phyloP scores from a whole-genome alignment of 495 filamentous ascomycete species.

The Aspergillus baeticus region DNA sequence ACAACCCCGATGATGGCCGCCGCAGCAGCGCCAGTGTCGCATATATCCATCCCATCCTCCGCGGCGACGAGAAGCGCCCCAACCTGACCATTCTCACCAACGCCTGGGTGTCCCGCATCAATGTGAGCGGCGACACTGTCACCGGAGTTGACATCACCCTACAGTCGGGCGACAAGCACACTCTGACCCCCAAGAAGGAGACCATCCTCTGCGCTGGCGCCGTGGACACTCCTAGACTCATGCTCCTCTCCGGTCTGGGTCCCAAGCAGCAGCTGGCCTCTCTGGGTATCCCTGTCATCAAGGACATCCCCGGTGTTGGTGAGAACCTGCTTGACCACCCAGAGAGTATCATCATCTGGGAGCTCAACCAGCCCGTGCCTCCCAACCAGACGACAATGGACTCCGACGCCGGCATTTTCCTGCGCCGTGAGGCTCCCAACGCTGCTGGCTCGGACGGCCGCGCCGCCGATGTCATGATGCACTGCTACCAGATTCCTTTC shows the following conservation, averaged over 20 bases:
- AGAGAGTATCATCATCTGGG: constrained; percentile 80
- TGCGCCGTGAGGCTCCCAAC: constrained; percentile 65
- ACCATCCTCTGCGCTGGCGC: constrained; percentile 78
- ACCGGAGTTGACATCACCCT: constrained; percentile 66
- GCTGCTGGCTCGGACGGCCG: constrained; percentile 65
- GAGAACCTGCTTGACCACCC: constrained; percentile 79
- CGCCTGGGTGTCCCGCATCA: constrained; percentile 75
- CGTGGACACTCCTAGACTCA: constrained; percentile 70
- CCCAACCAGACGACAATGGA: constrained; percentile 81
- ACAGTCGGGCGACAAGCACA: constrained; percentile 60
- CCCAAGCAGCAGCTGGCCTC: constrained; percentile 58
- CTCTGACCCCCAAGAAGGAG: constrained; percentile 61
- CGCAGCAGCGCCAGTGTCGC: constrained; percentile 80
- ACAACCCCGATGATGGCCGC: constrained; percentile 76
- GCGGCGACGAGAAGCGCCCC: constrained; percentile 69
- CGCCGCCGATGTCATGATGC: constrained; percentile 83
- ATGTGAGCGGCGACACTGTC: constrained; percentile 60
- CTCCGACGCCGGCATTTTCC: constrained; percentile 80
- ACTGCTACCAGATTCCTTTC: constrained; percentile 88
- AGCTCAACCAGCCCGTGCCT: constrained; percentile 73
- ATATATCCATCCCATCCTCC: constrained; percentile 82
- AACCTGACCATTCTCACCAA: constrained; percentile 80
- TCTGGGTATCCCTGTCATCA: constrained; percentile 66
- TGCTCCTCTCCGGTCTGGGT: constrained; percentile 80
- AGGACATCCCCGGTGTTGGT: constrained; percentile 74